Base-by-base conservation (phyloP, 257 asterid species). In the Thymus quinquecostatus region DNA sequence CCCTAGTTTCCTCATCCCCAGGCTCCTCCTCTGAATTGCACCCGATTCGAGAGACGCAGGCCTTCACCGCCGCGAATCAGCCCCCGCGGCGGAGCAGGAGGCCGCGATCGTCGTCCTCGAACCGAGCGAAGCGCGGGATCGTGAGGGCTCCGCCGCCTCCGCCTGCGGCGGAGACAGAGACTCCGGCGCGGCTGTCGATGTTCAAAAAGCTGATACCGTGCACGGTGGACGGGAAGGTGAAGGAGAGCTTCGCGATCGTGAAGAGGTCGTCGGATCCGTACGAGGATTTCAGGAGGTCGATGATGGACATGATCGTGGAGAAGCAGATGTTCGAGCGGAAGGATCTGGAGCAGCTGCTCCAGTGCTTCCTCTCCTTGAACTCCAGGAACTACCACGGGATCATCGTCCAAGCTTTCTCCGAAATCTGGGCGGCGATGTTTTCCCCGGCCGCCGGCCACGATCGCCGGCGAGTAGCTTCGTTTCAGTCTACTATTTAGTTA, bases 271-370 rank as follows among this genome's bases (percentile, higher is more conserved):
- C 77, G 41, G 86, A 93, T 44, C 97, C 98, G 8, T 85, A 83
- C 63, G 91, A 76, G 84, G 98, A 93, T 70, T 93, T 93, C 83
- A 90, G 80, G 88, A 81, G 79, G 0, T 92, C 98, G 29, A 92
- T 92, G 98, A 75, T 88, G 88, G 98, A 92, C 38, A 92, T 92
- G 98, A 78, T 92, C 32, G 33, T 90, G 78, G 98, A 92, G 88
- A 90, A 90, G 64, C 88, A 88, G 75, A 90, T 92, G 87, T 87
- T 84, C 60, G 97, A 87, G 40, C 60, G 77, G 61, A 59, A 64
- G 10, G 97, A 92, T 60, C 62, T 92, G 81, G 95, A 92, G 48
- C 93, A 90, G 81, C 80, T 92, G 32, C 58, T 92, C 53, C 92
- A 84, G 75, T 92, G 98, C 30, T 92, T 88, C 61, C 79, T 92